Evolutionary conservation across 306 rosid genomes (phyloP), one percentile per base, ranked within the genome.

Genomic region (Cajanus cajan): DNA sequence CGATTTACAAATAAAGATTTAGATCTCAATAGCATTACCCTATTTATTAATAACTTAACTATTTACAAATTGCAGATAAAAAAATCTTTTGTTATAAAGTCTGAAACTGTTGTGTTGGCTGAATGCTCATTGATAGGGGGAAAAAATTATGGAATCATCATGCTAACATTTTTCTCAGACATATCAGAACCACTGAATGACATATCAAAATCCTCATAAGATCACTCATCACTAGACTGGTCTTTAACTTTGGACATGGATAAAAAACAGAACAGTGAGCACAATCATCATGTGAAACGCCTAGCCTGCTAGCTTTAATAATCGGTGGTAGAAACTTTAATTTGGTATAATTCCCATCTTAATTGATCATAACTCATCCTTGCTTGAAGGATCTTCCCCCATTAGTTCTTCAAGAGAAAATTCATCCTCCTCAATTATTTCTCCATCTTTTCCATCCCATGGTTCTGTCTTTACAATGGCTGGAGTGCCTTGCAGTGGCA

Each of bases 391-490:
- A 52, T 89, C 94, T 73, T 90, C 97, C 22, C 92, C 98, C 99
- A 93, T 96, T 24, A 96, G 96, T 80, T 96, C 99, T 65, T 93
- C 97, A 15, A 96, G 98, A 47, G 99, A 93, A 85, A 93, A 96
- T 62, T 96, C 99, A 59, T 96, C 99, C 76, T 93, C 99, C 82
- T 93, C 99, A 34, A 91, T 80, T 69, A 91, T 83, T 88, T 91
- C 89, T 63, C 98, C 99, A 40, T 96, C 99, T 85, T 91, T 96
- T 19, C 99, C 99, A 77, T 93, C 97, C 99, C 99, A 96, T 50
- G 93, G 88, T 78, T 90, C 94, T 21, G 90, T 91, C 87, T 89
- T 90, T 64, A 77, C 87, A 22, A 96, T 86, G 59, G 43, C 40
- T 0, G 98, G 99, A 50, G 92, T 47, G 24, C 88, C 88, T 18